These are phyloP conservation scores for Amanita pseudoporphyria DNA, from an alignment of 768 basidiomycete genomes.

Conservation along the genomic window DNA sequence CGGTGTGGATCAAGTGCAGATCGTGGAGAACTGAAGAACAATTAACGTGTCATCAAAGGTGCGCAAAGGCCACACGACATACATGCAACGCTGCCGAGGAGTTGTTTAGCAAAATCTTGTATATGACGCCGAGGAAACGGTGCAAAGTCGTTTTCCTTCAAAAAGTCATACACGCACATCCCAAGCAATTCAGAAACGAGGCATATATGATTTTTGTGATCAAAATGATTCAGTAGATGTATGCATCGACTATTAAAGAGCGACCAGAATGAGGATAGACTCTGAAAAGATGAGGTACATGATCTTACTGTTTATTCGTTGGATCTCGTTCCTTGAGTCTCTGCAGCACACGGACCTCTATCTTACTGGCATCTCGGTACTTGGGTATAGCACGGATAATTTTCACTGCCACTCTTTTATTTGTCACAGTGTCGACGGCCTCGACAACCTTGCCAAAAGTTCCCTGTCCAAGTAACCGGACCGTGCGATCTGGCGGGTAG, in stretches of 20 bases:
- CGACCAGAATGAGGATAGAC: conserved; percentile 9
- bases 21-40: conserved; percentile 71
- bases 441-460: conserved; percentile 99
- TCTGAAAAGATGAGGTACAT: neutral
- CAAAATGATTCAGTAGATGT: conserved; percentile 89
- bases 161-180: conserved; percentile 97
- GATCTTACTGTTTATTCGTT: conserved; percentile 73
- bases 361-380: conserved; percentile 97
- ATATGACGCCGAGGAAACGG: conserved; percentile 97
- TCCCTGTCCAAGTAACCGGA: conserved; percentile 87
- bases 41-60: conserved; percentile 5
- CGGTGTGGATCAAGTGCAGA: conserved; percentile 89
- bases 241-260: conserved; percentile 79
- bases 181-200: conserved; percentile 92
- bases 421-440: conserved; percentile 70
- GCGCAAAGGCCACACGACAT: conserved; percentile 24
- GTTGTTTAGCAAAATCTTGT: conserved; percentile 87
- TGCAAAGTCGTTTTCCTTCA: conserved; percentile 95
- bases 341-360: conserved; percentile 92
- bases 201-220: conserved; percentile 96
- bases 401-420: conserved; percentile 88
- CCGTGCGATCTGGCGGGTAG: conserved; percentile 67
- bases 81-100: conserved; percentile 93
- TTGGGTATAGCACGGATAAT: conserved; percentile 98
- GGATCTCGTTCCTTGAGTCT: conserved; percentile 87